Evolutionary conservation across 2,329 filamentous ascomycete species (phyloP).

Genomic region (Aspergillus puulaauensis): DNA sequence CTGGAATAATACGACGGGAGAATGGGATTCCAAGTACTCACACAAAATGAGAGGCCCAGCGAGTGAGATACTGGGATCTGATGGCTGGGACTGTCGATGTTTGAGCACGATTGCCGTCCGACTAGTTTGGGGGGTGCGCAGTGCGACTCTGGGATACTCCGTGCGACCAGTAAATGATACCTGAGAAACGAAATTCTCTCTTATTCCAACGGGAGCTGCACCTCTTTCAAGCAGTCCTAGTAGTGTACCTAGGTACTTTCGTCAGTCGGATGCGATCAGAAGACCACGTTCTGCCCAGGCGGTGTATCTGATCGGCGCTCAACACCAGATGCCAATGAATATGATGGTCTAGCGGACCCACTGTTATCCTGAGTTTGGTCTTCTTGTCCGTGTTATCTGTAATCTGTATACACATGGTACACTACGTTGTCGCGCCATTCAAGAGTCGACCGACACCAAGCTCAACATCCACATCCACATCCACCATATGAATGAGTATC

Average conservation of each 20-base stretch:
- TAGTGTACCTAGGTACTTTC: background rate
- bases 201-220: background rate
- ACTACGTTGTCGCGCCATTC: too few species aligned
- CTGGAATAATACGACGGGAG: background rate
- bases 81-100: background rate
- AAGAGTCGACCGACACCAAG: background rate
- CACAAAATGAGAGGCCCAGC: background rate
- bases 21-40: background rate
- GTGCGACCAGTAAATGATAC: conserved; percentile 1
- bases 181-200: background rate
- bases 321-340: background rate
- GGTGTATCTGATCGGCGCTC: background rate
- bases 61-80: background rate
- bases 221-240: background rate
- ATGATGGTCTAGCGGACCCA: background rate
- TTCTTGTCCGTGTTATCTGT: too few species aligned
- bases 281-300: conserved; percentile 4
- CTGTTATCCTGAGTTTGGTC: too few species aligned
- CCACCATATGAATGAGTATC: background rate
- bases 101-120: background rate
- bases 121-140: background rate
- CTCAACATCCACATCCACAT: background rate
- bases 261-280: background rate
- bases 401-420: too few species aligned
- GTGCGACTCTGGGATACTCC: conserved; percentile 1